Evolutionary conservation across 73 alveolate genomes (phyloP).

Genomic region (Paramecium tetraurelia): DNA sequence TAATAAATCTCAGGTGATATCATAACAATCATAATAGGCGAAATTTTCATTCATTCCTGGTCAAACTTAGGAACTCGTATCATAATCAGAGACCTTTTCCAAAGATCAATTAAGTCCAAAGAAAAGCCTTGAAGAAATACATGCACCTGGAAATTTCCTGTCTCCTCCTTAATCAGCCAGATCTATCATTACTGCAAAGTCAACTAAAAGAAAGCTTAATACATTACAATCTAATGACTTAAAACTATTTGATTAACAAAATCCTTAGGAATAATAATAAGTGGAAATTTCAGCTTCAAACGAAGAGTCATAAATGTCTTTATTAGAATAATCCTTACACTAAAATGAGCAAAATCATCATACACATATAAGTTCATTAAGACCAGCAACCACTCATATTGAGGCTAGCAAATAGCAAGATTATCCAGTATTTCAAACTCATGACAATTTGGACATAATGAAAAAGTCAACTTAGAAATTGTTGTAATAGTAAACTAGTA

Average conservation of each 20-base stretch:
- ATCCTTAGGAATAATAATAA: not conserved
- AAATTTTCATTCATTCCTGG: not conserved
- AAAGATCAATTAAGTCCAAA: not conserved
- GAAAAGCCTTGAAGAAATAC: not conserved
- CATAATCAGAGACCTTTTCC: not conserved
- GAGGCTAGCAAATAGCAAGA: not conserved
- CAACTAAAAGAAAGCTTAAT: not conserved
- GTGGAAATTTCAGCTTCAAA: not conserved
- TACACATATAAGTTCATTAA: not conserved
- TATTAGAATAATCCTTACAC: not conserved
- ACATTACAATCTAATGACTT: not conserved
- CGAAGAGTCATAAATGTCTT: not conserved
- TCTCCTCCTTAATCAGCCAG: conserved; percentile 2
- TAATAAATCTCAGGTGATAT: not conserved
- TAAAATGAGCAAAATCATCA: not conserved
- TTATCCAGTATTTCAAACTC: not conserved
- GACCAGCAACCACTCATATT: not conserved
- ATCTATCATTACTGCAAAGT: not conserved
- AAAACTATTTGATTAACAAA: not conserved
- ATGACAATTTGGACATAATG: not conserved
- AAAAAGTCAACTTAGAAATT: not conserved
- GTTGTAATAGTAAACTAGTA: not conserved
- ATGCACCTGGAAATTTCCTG: not conserved
- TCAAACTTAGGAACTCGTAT: not conserved
- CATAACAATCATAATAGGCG: not conserved